phyloP scores from a whole-genome alignment of 768 basidiomycete genomes.

The Macrocybe gigantea region DNA sequence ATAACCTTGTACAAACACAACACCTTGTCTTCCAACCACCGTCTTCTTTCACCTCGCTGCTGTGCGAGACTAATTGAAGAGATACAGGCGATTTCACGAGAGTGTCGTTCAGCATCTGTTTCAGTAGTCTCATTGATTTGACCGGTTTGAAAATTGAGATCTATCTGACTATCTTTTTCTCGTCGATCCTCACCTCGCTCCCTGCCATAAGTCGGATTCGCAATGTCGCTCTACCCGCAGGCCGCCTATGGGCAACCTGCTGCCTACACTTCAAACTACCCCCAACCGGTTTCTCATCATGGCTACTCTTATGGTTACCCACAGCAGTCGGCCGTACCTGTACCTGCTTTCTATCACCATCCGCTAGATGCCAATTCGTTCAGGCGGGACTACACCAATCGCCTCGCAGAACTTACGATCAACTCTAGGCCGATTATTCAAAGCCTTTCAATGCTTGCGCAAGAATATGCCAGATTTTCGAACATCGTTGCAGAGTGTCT shows the following conservation, averaged over 20 bases:
- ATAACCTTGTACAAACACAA: no score
- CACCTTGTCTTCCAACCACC: constrained; percentile 31
- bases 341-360: constrained; percentile 32
- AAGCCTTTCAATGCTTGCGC: constrained; percentile 85
- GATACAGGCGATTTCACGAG: constrained; percentile 20
- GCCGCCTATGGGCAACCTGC: constrained; percentile 51
- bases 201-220: constrained; percentile 1
- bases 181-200: no score
- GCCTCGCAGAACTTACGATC: constrained; percentile 79
- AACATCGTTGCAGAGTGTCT: constrained; percentile 78
- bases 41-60: constrained; percentile 30
- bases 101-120: constrained; percentile 7
- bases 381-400: constrained; percentile 69
- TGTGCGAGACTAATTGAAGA: constrained; percentile 47
- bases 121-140: constrained; percentile 8
- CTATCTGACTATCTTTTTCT: no score
- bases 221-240: constrained; percentile 64
- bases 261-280: constrained; percentile 43
- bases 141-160: constrained; percentile 10
- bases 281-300: constrained; percentile 30
- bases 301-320: constrained; percentile 28
- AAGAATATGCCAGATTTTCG: constrained; percentile 75
- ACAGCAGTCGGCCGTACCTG: constrained; percentile 37
- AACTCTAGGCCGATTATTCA: constrained; percentile 96
- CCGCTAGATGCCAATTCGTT: constrained; percentile 66